Conservation (phyloP, 2,329 filamentous ascomycete species). For the Penicillium janthinellum region DNA sequence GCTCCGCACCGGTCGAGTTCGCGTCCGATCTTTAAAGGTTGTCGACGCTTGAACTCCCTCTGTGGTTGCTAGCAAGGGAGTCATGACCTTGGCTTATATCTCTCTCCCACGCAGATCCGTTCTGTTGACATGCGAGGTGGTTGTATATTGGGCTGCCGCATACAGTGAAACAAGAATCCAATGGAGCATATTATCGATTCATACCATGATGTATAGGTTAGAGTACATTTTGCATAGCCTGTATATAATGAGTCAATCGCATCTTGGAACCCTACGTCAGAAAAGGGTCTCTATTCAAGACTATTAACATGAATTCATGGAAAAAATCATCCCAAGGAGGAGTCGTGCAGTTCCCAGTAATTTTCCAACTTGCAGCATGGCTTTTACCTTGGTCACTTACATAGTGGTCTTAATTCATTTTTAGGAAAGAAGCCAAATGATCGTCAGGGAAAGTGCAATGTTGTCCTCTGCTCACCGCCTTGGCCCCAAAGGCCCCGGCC, state of each 20-base stretch:
- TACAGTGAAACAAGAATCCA: conserved; percentile 14
- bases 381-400: neutral
- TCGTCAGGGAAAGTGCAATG: conserved; percentile 11
- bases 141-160: conserved; percentile 10
- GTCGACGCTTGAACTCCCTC: conserved; percentile 43
- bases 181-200: conserved; percentile 19
- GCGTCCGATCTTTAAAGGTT: conserved; percentile 28
- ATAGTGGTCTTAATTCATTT: neutral
- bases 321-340: no score
- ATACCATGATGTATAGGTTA: conserved; percentile 1
- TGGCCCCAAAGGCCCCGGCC: conserved; percentile 2
- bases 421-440: neutral
- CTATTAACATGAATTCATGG: no score
- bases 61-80: conserved; percentile 6
- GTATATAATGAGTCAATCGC: neutral
- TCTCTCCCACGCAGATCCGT: conserved; percentile 16
- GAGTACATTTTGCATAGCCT: conserved; percentile 4
- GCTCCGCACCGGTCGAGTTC: conserved; percentile 38
- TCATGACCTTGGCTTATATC: neutral
- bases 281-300: neutral
- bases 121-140: conserved; percentile 9
- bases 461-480: conserved; percentile 26
- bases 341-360: no score
- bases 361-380: no score
- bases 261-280: neutral